Evolutionary conservation across 495 filamentous ascomycete species (phyloP), one percentile per base, ranked within the genome.

Genomic region (Alectoria sarmentosa): DNA sequence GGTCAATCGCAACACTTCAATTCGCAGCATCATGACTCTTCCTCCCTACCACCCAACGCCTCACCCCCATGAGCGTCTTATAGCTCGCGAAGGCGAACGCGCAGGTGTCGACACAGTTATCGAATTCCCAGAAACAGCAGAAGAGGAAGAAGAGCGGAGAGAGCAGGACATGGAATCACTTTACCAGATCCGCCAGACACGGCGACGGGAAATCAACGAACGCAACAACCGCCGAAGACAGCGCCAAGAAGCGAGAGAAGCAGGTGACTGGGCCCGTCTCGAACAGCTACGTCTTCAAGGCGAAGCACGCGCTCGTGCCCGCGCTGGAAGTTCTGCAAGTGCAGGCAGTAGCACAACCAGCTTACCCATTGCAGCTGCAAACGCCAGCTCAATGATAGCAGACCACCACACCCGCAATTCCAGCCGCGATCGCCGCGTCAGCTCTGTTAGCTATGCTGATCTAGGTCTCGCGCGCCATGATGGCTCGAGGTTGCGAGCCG

Each of bases 121-220:
- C 37, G 94, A 98, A 73, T 88, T 83, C 63, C 88, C 89, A 1
- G 89, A 92, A 67, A 86, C 84, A 1, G 74, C 73, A 5, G 84
- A 88, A 30, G 87, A 92, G 57, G 85, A 94, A 69, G 94, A 98
- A 70, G 74, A 73, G 3, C 78, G 91, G 42, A 82, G 94, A n/a
- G 92, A 98, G 63, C 85, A 89, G 39, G 88, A 98, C 70, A 98
- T 98, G 94, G 89, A 92, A 55, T 82, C 89, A 11, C 73, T 98
- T 32, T 98, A 96, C 75, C 90, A 96, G 71, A 90, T 98, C 55
- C 90, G 94, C 32, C 73, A 88, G 5, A 85, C 90, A 23, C 84
- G 94, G 54, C 85, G 92, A 41, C 79, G 81, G 48, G 89, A 96
- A 73, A 79, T 84, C 39, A 84, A 84, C 9, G 91, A 91, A 59